phyloP scores from a whole-genome alignment of 2,329 filamentous ascomycete genomes.

The Aspergillus aculeatus region DNA sequence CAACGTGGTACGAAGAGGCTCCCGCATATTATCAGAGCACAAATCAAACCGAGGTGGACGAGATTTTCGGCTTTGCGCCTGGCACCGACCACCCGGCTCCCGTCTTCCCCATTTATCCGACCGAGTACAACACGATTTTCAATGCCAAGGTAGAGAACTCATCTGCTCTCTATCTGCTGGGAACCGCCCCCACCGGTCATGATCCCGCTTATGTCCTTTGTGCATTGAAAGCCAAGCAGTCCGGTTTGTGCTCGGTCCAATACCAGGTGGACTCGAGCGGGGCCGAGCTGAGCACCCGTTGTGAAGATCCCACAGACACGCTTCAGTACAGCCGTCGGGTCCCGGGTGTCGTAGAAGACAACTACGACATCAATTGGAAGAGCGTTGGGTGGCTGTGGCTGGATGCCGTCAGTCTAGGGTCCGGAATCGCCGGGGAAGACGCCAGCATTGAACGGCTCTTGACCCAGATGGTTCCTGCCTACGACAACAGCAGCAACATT shows the following conservation, averaged over 20 bases:
- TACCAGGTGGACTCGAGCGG: conserved; percentile 56
- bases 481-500: conserved; percentile 26
- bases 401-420: conserved; percentile 55
- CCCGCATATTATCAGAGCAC: conserved; percentile 34
- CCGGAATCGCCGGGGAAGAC: conserved; percentile 55
- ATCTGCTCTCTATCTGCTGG: conserved; percentile 65
- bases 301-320: conserved; percentile 56
- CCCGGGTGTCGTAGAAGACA: conserved; percentile 30
- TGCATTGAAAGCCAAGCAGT: conserved; percentile 62
- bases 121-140: conserved; percentile 64
- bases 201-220: conserved; percentile 63
- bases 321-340: conserved; percentile 56
- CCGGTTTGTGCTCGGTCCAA: conserved; percentile 65
- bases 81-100: conserved; percentile 53
- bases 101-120: conserved; percentile 56
- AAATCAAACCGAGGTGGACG: conserved; percentile 63
- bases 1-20: conserved; percentile 28
- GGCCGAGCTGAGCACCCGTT: conserved; percentile 60
- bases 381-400: conserved; percentile 57
- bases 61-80: conserved; percentile 67
- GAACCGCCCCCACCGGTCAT: conserved; percentile 42
- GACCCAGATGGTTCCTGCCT: conserved; percentile 53
- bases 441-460: conserved; percentile 60
- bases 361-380: conserved; percentile 53
- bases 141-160: conserved; percentile 51